Percentiles rank a stretch among this genome's conserved stretches.
These are phyloP conservation scores for Haberlea rhodopensis DNA, from an alignment of 257 asterid genomes.

Conservation along the genomic window DNA sequence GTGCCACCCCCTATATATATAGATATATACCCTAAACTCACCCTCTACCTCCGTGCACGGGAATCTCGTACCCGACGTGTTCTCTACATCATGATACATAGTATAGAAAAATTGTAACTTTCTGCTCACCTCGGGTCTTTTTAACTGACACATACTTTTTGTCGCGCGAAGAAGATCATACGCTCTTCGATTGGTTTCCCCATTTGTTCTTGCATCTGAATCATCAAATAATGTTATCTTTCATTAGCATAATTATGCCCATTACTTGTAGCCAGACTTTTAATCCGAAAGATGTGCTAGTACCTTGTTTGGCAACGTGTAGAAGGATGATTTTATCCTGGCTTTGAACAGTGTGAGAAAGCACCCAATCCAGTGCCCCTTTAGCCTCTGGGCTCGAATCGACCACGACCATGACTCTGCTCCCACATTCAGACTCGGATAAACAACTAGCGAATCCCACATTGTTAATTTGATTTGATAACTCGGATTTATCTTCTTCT, in stretches of 20 bases:
- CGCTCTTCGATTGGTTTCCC: slow-evolving; percentile 35
- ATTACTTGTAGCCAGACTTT: neutral
- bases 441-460: slow-evolving; percentile 35
- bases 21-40: no score
- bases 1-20: no score
- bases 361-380: slow-evolving; percentile 83
- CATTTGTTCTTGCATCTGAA: slow-evolving; percentile 44
- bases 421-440: slow-evolving; percentile 46
- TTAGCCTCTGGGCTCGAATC: slow-evolving; percentile 60
- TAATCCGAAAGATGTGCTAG: neutral
- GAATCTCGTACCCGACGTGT: no score
- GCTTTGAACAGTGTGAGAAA: slow-evolving; percentile 74
- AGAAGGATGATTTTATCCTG: slow-evolving; percentile 68
- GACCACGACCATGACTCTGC: slow-evolving; percentile 84
- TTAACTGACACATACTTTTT: slow-evolving; percentile 45
- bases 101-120: neutral
- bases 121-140: slow-evolving; percentile 60
- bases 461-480: slow-evolving; percentile 38
- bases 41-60: no score
- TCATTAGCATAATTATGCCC: neutral
- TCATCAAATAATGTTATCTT: slow-evolving; percentile 1
- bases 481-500: slow-evolving; percentile 33
- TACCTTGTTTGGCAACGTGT: slow-evolving; percentile 60
- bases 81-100: neutral
- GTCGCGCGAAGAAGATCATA: slow-evolving; percentile 42